A percentile compares a stretch with the other conserved stretches of the same genome.
These are phyloP conservation scores for Hura crepitans DNA, from an alignment of 441 rosid species.

Conservation along the genomic window DNA sequence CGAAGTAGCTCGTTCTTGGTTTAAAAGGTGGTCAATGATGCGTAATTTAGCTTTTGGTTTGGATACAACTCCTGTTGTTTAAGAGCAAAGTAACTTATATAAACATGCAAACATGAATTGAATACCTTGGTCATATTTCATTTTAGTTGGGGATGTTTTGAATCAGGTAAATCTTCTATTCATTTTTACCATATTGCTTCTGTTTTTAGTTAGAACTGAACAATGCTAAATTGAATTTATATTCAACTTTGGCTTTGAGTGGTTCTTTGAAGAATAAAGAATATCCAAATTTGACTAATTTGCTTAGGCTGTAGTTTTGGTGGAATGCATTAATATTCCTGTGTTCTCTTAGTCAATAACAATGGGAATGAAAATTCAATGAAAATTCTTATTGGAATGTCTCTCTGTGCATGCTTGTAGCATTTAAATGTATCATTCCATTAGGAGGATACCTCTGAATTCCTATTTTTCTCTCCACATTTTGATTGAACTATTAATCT, in stretches of 20 bases:
- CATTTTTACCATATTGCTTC: not conserved
- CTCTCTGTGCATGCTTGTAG: not conserved
- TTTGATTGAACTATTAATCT: slow-evolving; percentile 17
- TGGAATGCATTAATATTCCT: not conserved
- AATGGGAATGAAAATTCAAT: not conserved
- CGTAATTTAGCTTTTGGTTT: not conserved
- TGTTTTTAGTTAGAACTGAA: not conserved
- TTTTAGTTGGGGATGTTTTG: not conserved
- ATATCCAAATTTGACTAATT: slow-evolving; percentile 6
- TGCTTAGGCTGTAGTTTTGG: not conserved
- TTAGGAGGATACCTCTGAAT: not conserved
- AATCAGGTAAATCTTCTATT: not conserved
- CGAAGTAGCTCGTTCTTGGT: not conserved
- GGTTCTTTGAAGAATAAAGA: not conserved
- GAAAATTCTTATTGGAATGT: not conserved
- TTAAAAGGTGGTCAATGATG: not conserved
- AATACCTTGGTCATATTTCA: not conserved
- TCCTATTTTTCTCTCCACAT: slow-evolving; percentile 10
- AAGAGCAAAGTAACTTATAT: not conserved
- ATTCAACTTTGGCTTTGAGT: not conserved
- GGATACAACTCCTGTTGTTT: not conserved
- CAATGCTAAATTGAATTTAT: not conserved
- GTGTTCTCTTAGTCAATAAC: not conserved
- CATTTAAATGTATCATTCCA: not conserved
- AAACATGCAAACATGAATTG: not conserved